Evolutionary conservation across 75 land plant genomes (phyloP), one percentile per base, ranked within the genome.

Genomic region (Cunninghamia lanceolata): DNA sequence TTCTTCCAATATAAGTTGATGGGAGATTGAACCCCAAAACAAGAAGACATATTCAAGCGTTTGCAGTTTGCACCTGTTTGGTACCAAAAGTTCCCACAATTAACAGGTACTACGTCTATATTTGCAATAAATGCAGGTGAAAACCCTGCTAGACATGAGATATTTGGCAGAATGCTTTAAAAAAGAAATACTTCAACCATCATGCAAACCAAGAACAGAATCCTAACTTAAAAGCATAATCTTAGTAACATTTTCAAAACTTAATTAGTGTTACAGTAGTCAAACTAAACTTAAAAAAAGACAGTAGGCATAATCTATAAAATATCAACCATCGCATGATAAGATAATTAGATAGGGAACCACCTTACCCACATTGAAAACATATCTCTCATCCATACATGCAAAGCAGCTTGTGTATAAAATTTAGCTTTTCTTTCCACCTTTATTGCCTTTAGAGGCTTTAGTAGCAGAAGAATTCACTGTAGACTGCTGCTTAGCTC

Each of bases 401-500:
- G 35, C 21, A 40, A 77, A 19, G 80, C 80, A 80, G 82, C 50
- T 9, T 80, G 50, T 40, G 9, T 13, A 45, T 43, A 42, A 39
- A 45, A 42, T 45, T 80, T 80, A 43, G 47, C 46, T 80, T 80
- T 80, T 80, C 50, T 80, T 80, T 77, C 80, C 43, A 77, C 80
- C 80, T 77, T 77, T 77, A 38, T 77, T 77, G 80, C 47, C n/a
- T 45, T 80, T 77, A 36, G 42, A 6, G 42, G 42, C 25, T 66
- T 66, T 73, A 32, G 38, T 73, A 73, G 15, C 75, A 73, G 13
- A 73, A 28, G 30, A 80, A 43, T 25, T 80, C 46, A 47, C 32
- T 34, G 78, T 77, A 82, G 85, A 84, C 3, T 71, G 53, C 71
- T 86, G 88, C 40, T 81, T 87, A 66, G 83, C 36, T 83, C 82